Conservation (phyloP, 2,329 filamentous ascomycete genomes). For the Teratosphaeria zuluensis region DNA sequence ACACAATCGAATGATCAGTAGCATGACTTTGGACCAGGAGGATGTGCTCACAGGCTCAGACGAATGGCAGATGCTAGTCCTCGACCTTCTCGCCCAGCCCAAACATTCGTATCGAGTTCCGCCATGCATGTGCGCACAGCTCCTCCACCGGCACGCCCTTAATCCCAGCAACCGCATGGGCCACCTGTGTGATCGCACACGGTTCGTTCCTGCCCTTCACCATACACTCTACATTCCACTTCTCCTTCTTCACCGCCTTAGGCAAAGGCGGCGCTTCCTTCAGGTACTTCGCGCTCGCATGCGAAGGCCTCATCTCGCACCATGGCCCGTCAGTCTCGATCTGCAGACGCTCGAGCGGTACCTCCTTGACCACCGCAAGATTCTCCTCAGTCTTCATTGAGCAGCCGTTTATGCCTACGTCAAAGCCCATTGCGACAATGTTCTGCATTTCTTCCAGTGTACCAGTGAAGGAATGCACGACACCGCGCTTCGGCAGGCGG, state of each 20-base stretch:
- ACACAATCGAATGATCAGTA: not conserved
- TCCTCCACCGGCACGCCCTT: conserved; percentile 72
- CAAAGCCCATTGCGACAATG: conserved; percentile 68
- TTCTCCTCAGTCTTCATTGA: conserved; percentile 93
- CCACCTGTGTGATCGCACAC: conserved; percentile 74
- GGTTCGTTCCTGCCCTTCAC: conserved; percentile 94
- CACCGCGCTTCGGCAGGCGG: conserved; percentile 57
- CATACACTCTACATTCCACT: conserved; percentile 78
- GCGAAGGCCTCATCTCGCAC: conserved; percentile 84
- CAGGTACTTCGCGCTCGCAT: conserved; percentile 71
- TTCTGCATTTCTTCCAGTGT: conserved; percentile 74
- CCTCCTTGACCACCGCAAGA: conserved; percentile 67
- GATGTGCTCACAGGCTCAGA: not conserved
- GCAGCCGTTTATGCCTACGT: conserved; percentile 94
- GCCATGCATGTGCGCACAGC: conserved; percentile 76
- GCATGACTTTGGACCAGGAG: not conserved
- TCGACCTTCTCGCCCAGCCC: conserved; percentile 47
- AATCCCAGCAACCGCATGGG: conserved; percentile 77
- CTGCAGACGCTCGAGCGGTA: conserved; percentile 73
- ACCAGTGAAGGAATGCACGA: conserved; percentile 94
- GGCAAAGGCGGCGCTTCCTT: conserved; percentile 61
- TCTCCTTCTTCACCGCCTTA: conserved; percentile 90
- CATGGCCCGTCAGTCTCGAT: conserved; percentile 96
- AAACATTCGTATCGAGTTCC: conserved; percentile 73
- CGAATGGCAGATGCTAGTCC: not conserved